Percentiles rank a stretch among this genome's conserved stretches.
phyloP scores from a whole-genome alignment of 2,329 filamentous ascomycete genomes.

The Dothideomycetes sp. region DNA sequence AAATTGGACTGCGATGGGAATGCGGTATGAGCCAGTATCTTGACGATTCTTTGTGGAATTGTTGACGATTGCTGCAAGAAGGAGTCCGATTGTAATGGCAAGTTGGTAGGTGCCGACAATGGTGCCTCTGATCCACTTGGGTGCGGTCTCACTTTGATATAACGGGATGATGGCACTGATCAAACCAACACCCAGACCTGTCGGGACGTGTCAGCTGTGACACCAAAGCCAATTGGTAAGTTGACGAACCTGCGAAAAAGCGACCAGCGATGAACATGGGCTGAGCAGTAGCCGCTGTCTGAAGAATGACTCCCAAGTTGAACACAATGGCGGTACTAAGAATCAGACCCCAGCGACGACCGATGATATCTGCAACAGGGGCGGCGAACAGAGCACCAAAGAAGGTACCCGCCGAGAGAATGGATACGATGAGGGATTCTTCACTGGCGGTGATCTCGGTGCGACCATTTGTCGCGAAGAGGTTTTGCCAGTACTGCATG shows the following conservation, averaged over 20 bases:
- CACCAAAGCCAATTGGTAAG: too few species aligned
- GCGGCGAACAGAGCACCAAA: constrained; percentile 33
- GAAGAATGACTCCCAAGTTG: constrained; percentile 13
- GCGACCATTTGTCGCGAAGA: constrained; percentile 8
- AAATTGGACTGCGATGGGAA: constrained; percentile 67
- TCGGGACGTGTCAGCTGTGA: too few species aligned
- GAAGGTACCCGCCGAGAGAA: constrained; percentile 15
- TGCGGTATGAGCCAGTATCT: constrained; percentile 50
- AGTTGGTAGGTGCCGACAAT: constrained; percentile 69
- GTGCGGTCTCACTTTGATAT: constrained; percentile 71
- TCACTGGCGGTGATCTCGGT: neutral
- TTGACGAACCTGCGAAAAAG: constrained; percentile 11
- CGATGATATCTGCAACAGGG: constrained; percentile 61
- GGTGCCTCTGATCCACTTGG: constrained; percentile 62
- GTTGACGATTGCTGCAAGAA: constrained; percentile 60
- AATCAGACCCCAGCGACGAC: constrained; percentile 58
- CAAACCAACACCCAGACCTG: constrained; percentile 13
- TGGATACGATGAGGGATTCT: constrained; percentile 13
- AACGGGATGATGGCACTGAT: constrained; percentile 59
- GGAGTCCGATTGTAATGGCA: constrained; percentile 63
- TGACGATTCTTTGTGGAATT: constrained; percentile 50
- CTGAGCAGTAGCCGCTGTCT: constrained; percentile 11
- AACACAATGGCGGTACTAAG: constrained; percentile 44
- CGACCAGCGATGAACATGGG: constrained; percentile 12
- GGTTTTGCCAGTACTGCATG: constrained; percentile 9